phyloP scores from a whole-genome alignment of 305 asterid genomes.

The Stenogyne calaminthoides region DNA sequence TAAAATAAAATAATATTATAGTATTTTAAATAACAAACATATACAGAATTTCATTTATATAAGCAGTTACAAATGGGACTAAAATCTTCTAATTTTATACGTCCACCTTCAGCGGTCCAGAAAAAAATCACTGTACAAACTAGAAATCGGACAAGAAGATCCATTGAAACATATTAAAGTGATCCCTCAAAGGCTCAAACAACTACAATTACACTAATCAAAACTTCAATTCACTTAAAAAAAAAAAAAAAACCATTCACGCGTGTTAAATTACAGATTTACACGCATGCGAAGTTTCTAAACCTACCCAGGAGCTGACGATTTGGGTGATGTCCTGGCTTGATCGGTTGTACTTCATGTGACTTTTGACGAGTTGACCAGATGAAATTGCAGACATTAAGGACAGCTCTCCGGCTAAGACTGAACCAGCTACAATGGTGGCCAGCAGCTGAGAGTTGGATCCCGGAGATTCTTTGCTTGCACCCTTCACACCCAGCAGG shows the following conservation, averaged over 20 bases:
- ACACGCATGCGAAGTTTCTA: background rate
- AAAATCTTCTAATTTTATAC: background rate
- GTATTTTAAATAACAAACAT: too few relatives aligned
- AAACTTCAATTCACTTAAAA: background rate
- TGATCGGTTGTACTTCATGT: background rate
- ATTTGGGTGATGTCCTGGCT: constrained; percentile 1
- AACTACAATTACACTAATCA: background rate
- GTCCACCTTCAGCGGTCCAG: background rate
- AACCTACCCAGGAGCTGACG: background rate
- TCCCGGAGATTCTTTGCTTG: background rate
- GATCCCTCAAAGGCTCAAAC: background rate
- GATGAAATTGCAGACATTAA: background rate
- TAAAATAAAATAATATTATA: too few relatives aligned
- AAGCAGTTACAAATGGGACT: background rate
- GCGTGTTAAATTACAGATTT: too few relatives aligned
- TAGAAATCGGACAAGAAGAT: background rate
- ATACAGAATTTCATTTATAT: background rate
- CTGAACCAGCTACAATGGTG: background rate
- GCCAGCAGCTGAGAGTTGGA: background rate
- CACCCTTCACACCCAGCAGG: constrained; percentile 4
- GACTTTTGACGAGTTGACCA: constrained; percentile 2
- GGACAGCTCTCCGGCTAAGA: background rate
- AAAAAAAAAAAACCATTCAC: background rate
- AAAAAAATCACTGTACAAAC: background rate
- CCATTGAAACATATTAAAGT: background rate